Evolutionary conservation across 2,329 filamentous ascomycete species (phyloP).

Genomic region (Cladophialophora psammophila): DNA sequence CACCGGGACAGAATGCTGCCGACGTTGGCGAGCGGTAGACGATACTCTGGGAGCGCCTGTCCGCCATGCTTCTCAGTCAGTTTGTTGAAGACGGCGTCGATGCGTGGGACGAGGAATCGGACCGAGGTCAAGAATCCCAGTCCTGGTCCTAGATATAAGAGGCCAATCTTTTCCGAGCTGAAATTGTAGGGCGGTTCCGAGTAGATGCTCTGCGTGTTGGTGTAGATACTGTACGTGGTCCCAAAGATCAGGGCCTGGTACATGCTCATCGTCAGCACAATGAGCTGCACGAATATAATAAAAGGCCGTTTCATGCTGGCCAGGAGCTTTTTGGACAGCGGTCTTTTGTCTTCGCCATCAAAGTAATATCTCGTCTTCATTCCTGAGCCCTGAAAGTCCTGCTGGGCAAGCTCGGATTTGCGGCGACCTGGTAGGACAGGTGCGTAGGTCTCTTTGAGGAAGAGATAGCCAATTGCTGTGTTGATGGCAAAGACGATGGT

Average conservation of each 20-base stretch:
- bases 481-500: conserved; percentile 53
- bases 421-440: conserved; percentile 64
- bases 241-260: conserved; percentile 65
- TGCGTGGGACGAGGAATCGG: conserved; percentile 53
- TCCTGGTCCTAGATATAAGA: conserved; percentile 67
- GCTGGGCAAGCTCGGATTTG: conserved; percentile 57
- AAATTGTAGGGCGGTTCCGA: conserved; percentile 61
- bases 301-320: conserved; percentile 59
- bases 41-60: conserved; percentile 57
- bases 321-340: conserved; percentile 41
- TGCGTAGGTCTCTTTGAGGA: conserved; percentile 67
- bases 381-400: conserved; percentile 45
- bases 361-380: conserved; percentile 30
- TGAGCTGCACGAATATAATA: conserved; percentile 63
- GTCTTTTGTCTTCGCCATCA: conserved; percentile 36
- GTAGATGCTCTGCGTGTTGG: conserved; percentile 61
- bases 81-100: conserved; percentile 52
- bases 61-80: conserved; percentile 41
- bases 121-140: conserved; percentile 64
- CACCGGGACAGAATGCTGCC: conserved; percentile 50
- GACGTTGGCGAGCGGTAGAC: conserved; percentile 61
- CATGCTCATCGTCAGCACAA: conserved; percentile 61
- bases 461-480: conserved; percentile 64
- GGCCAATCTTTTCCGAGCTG: conserved; percentile 60
- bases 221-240: conserved; percentile 65